These are phyloP conservation scores for Sarcocystis neurona DNA, from an alignment of 169 alveolate species.

Conservation along the genomic window DNA sequence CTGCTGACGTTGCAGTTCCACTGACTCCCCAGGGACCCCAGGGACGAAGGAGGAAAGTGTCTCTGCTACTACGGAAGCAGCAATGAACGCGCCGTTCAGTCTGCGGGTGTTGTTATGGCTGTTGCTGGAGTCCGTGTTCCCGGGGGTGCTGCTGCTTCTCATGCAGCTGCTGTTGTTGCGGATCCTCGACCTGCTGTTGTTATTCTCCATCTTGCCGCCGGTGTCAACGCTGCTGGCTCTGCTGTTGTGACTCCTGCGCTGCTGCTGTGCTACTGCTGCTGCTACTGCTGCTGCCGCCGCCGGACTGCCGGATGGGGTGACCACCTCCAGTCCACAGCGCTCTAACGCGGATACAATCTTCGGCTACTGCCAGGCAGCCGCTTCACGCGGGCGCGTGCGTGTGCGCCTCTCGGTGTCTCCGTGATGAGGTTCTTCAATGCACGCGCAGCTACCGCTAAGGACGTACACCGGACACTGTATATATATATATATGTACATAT, in stretches of 20 bases:
- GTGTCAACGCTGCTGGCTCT: neutral
- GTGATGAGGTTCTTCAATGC: neutral
- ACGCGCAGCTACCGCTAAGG: conserved; percentile 3
- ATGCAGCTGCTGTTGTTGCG: conserved; percentile 25
- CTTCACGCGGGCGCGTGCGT: neutral
- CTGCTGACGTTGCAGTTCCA: neutral
- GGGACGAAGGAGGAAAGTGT: neutral
- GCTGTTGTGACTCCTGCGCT: neutral
- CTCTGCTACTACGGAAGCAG: neutral
- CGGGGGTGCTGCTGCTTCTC: conserved; percentile 19
- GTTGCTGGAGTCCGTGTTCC: neutral
- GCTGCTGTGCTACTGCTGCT: neutral
- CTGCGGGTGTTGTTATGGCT: neutral
- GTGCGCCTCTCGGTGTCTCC: neutral
- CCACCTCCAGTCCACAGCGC: too few relatives aligned
- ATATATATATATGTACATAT: too few relatives aligned
- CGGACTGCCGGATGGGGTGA: too few relatives aligned
- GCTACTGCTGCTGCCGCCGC: conserved; percentile 33
- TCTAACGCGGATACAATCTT: too few relatives aligned
- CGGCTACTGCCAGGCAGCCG: too few relatives aligned
- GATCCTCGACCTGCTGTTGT: conserved; percentile 11
- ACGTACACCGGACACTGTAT: too few relatives aligned
- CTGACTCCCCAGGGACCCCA: neutral
- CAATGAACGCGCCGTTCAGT: neutral
- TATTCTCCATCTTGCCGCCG: neutral